Evolutionary conservation across 1,139 yeast genomes (phyloP), one percentile per base, ranked within the genome.

Genomic region (Blastobotrys capitulatus): DNA sequence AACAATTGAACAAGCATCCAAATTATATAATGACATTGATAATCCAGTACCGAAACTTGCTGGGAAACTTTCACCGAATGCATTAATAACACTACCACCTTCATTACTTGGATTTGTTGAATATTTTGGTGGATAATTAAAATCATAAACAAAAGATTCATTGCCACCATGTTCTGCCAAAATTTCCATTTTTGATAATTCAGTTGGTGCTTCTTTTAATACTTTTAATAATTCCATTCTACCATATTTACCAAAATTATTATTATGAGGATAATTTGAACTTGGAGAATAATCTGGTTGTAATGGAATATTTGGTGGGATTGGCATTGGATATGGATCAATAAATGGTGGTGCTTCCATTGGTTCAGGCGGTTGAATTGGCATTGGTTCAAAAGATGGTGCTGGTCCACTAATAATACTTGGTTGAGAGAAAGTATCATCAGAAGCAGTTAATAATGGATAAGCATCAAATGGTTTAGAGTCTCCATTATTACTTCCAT

Each of bases 1-100:
- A 16, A 57, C 56, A 19, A 59, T 20, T 8, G 57, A 58, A 44
- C 63, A 60, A 1, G 62, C 59, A 2, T 50, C 57, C 20, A 60
- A 47, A 16, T 48, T 48, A 40, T 53, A 49, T 12, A 55, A 16
- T 2, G 60, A 51, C 47, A 57, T 36, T 6, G 58, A 52, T 18
- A 60, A 42, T 2, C 60, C 60, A 2, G 51, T 45, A 10, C 54
- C 60, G 39, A 38, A 53, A 5, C 50, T 41, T 6, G 63, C 62
- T 6, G 63, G 61, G 47, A 59, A 60, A 19, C 52, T 48, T 7
- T 46, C 48, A 12, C 60, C 57, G 29, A 51, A 50, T 1, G 61
- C 60, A n/a, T 52, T 34, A 12, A 56, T 53, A 9, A 57, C 50
- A 19, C 43, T 46, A 6, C 62, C 63, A 36, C 57, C 57, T 9